Percentiles rank a stretch among this genome's conserved stretches.
phyloP scores from a whole-genome alignment of 257 asterid species.

The Jacaranda mimosifolia region DNA sequence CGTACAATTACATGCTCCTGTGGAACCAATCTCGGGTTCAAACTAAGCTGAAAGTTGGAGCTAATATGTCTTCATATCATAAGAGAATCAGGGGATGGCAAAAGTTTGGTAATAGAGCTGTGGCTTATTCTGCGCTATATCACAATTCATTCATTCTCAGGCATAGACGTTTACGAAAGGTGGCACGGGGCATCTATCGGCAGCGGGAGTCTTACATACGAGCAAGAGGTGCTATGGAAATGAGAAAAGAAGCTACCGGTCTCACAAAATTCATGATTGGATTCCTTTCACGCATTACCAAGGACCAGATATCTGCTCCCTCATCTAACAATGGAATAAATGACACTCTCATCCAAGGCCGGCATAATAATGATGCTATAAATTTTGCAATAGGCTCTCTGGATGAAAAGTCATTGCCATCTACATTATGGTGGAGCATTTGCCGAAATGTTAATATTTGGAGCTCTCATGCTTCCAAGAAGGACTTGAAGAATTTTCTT shows the following conservation, averaged over 20 bases:
- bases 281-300: conserved; percentile 52
- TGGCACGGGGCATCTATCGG: too few relatives aligned
- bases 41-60: conserved; percentile 51
- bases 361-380: conserved; percentile 46
- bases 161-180: too few relatives aligned
- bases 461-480: conserved; percentile 79
- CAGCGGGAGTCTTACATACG: too few relatives aligned
- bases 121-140: too few relatives aligned
- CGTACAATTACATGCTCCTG: conserved; percentile 71
- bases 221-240: conserved; percentile 35
- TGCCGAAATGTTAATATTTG: conserved; percentile 82
- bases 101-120: conserved; percentile 10
- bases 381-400: conserved; percentile 63
- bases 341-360: conserved; percentile 39
- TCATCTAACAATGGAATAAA: conserved; percentile 43
- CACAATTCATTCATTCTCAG: too few relatives aligned
- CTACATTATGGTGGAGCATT: conserved; percentile 65
- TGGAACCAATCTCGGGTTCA: conserved; percentile 52
- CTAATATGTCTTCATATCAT: conserved; percentile 42
- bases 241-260: conserved; percentile 71
- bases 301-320: conserved; percentile 44
- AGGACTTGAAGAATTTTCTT: conserved; percentile 69
- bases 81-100: conserved; percentile 67
- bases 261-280: conserved; percentile 66
- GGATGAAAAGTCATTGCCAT: conserved; percentile 58